Conservation (phyloP, 202 grass and related monocot genomes). For the Carex sylvatica region DNA sequence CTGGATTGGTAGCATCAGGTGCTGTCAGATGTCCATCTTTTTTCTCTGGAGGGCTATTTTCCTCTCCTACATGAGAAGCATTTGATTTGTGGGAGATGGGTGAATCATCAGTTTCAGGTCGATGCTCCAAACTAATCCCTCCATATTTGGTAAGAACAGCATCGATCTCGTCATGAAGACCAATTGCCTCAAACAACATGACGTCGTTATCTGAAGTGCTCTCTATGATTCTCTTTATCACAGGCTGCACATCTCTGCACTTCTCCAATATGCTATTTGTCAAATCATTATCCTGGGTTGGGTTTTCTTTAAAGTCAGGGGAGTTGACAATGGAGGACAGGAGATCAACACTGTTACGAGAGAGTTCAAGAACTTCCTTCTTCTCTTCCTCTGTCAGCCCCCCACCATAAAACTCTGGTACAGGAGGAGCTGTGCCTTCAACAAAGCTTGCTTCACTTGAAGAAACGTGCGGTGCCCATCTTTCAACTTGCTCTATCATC, state of each 20-base stretch:
- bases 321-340: conserved; percentile 33
- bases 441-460: conserved; percentile 22
- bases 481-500: conserved; percentile 18
- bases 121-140: conserved; percentile 13
- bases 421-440: conserved; percentile 8
- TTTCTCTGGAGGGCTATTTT: conserved; percentile 10
- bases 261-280: conserved; percentile 30
- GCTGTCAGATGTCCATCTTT: not conserved
- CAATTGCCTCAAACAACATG: conserved; percentile 36
- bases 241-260: conserved; percentile 29
- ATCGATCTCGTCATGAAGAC: conserved; percentile 32
- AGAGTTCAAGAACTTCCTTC: conserved; percentile 28
- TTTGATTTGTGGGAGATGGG: not conserved
- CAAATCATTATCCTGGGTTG: conserved; percentile 28
- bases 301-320: conserved; percentile 19
- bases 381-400: conserved; percentile 28
- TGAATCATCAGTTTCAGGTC: not conserved
- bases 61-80: not conserved
- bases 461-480: not conserved
- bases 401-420: not conserved
- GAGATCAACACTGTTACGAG: conserved; percentile 33
- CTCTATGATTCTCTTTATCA: conserved; percentile 33
- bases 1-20: not conserved
- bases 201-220: conserved; percentile 30
- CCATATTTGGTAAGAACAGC: conserved; percentile 24